Percentiles rank a stretch among this genome's conserved stretches.
Conservation (phyloP, 805 yeast genomes). For the Novakomyces olei region DNA sequence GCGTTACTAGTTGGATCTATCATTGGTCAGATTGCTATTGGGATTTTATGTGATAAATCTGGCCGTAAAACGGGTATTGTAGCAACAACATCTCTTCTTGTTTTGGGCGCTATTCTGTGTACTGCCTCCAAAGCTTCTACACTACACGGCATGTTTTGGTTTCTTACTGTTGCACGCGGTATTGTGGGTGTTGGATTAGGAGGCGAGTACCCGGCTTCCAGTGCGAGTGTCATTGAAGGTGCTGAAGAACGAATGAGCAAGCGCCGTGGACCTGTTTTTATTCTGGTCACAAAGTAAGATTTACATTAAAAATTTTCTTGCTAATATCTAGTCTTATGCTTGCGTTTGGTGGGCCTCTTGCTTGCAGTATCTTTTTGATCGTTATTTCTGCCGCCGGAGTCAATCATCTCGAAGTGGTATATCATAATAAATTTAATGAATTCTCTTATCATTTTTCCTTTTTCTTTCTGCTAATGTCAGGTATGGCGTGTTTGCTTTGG, state of each 20-base stretch:
- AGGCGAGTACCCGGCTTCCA: slow-evolving; percentile 84
- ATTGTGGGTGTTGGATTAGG: slow-evolving; percentile 79
- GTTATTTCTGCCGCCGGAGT: too few species aligned
- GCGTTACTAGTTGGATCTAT: slow-evolving; percentile 87
- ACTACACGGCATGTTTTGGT: slow-evolving; percentile 58
- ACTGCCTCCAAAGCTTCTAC: slow-evolving; percentile 70
- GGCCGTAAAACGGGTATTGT: slow-evolving; percentile 74
- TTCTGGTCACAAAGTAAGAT: slow-evolving; percentile 83
- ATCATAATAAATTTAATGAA: too few species aligned
- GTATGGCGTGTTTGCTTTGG: too few species aligned
- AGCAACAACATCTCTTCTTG: slow-evolving; percentile 49
- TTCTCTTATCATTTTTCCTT: too few species aligned
- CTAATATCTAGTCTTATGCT: too few species aligned
- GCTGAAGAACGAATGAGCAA: slow-evolving; percentile 60
- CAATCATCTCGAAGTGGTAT: too few species aligned
- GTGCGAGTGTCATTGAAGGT: slow-evolving; percentile 85
- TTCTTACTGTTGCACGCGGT: slow-evolving; percentile 64
- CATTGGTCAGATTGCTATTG: slow-evolving; percentile 63
- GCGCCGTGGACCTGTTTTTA: slow-evolving; percentile 67
- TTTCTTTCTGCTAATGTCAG: too few species aligned
- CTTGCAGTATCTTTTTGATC: too few species aligned
- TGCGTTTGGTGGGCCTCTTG: too few species aligned
- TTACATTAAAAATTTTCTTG: too few species aligned
- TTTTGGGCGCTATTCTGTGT: slow-evolving; percentile 53
- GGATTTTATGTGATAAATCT: slow-evolving; percentile 54